These are phyloP conservation scores for Takashimella koratensis DNA, from an alignment of 1,284 basidiomycete species.

Conservation along the genomic window DNA sequence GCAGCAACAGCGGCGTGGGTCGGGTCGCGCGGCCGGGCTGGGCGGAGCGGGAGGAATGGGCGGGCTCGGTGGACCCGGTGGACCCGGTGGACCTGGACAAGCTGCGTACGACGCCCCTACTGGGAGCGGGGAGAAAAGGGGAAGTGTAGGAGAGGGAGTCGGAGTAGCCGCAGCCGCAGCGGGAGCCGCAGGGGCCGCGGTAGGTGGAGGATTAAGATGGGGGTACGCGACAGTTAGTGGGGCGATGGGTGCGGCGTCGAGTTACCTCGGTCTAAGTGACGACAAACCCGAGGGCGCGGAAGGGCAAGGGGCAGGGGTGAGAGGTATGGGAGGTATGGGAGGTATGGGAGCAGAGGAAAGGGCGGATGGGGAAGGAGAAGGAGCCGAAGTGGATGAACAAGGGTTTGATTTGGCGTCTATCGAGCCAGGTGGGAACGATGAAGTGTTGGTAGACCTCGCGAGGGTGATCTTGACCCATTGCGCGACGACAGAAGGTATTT, in stretches of 20 bases:
- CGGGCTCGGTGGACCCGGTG: neutral
- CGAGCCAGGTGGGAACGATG: constrained; percentile 16
- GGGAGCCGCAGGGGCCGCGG: neutral
- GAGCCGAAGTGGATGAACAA: neutral
- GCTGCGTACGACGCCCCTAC: neutral
- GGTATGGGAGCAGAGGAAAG: too few relatives aligned
- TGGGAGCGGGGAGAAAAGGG: neutral
- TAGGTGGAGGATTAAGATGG: constrained; percentile 2
- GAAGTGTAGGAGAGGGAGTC: neutral
- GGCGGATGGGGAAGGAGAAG: neutral
- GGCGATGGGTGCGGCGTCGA: constrained; percentile 10
- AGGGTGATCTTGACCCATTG: constrained; percentile 29
- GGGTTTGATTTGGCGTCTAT: constrained; percentile 17
- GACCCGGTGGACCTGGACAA: neutral
- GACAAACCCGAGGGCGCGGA: too few relatives aligned
- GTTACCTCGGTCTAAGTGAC: constrained; percentile 16
- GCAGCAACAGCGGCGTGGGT: too few relatives aligned
- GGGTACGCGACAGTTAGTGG: constrained; percentile 12
- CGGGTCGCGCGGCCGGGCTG: neutral
- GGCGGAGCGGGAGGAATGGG: neutral
- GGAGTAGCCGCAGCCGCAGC: neutral
- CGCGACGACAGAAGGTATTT: constrained; percentile 33
- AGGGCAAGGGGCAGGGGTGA: neutral
- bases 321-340: too few relatives aligned
- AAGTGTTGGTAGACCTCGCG: constrained; percentile 19